A percentile compares a stretch with the other conserved stretches of the same genome.
Evolutionary conservation across 2,329 filamentous ascomycete species (phyloP).

Genomic region (Aureobasidium leucospermi): DNA sequence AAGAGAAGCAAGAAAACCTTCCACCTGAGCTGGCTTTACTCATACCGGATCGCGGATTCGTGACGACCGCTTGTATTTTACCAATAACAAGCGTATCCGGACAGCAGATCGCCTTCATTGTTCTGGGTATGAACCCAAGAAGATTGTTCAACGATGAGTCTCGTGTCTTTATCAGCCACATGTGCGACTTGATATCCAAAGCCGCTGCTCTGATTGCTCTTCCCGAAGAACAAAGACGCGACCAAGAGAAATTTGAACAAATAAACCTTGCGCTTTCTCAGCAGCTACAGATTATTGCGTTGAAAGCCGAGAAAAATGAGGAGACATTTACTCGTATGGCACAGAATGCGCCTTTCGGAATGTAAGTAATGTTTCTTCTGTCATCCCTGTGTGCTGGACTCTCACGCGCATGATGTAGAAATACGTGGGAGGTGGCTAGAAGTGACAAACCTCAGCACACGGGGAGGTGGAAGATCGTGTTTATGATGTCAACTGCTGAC

Average conservation of each 20-base stretch:
- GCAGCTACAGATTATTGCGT: conserved; percentile 25
- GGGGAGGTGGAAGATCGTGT: no score
- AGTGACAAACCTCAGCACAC: no score
- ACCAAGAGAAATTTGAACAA: conserved; percentile 29
- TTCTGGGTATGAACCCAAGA: conserved; percentile 34
- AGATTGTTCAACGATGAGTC: conserved; percentile 32
- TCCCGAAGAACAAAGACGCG: conserved; percentile 15
- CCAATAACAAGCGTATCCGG: conserved; percentile 23
- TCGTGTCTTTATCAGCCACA: conserved; percentile 30
- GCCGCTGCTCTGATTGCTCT: conserved; percentile 30
- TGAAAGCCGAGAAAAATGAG: conserved; percentile 30
- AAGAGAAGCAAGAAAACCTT: background rate
- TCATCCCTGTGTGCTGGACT: background rate
- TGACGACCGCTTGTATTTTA: conserved; percentile 15
- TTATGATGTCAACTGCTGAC: background rate
- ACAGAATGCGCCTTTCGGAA: conserved; percentile 32
- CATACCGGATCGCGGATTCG: conserved; percentile 6
- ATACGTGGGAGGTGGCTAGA: no score
- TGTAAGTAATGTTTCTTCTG: conserved; percentile 30
- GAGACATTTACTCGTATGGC: conserved; percentile 35
- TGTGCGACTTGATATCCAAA: conserved; percentile 31
- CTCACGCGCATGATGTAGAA: no score
- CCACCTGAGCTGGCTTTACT: conserved; percentile 11
- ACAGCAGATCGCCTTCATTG: conserved; percentile 32
- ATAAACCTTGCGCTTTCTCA: conserved; percentile 32